These are phyloP conservation scores for Tanacetum coccineum DNA, from an alignment of 129 eudicot genomes.

Conservation along the genomic window DNA sequence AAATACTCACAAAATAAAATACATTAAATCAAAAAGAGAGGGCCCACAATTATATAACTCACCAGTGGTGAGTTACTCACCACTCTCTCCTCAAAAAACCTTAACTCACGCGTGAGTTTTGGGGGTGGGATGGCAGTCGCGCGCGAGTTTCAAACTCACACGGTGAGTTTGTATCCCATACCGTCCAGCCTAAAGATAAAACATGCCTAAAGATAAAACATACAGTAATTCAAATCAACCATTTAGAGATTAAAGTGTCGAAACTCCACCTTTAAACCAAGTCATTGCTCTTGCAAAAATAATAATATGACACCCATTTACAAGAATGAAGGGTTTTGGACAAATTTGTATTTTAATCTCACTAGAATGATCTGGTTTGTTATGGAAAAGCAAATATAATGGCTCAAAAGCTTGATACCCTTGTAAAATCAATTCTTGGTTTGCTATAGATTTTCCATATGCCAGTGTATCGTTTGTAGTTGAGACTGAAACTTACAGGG, in stretches of 20 bases:
- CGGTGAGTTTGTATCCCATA: no score
- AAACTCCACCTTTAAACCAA: neutral
- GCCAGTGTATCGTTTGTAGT: neutral
- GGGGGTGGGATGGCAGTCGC: no score
- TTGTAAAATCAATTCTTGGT: neutral
- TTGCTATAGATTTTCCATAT: neutral
- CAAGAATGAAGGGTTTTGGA: neutral
- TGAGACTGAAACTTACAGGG: conserved; percentile 5
- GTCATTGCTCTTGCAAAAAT: neutral
- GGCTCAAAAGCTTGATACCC: neutral
- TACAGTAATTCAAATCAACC: no score
- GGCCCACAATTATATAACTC: no score
- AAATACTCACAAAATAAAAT: no score
- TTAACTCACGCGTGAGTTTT: no score
- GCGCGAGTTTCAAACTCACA: no score
- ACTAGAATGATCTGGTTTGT: neutral
- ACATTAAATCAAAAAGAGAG: no score
- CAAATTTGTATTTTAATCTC: conserved; percentile 1
- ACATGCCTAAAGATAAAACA: no score
- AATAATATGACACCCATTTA: neutral
- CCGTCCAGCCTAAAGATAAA: no score
- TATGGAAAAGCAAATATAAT: neutral
- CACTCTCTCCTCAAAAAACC: no score
- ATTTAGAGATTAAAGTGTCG: neutral
- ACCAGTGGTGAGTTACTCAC: no score